These are phyloP conservation scores for Vitis hybrid DNA, from an alignment of 177 flowering plant genomes.

Conservation along the genomic window DNA sequence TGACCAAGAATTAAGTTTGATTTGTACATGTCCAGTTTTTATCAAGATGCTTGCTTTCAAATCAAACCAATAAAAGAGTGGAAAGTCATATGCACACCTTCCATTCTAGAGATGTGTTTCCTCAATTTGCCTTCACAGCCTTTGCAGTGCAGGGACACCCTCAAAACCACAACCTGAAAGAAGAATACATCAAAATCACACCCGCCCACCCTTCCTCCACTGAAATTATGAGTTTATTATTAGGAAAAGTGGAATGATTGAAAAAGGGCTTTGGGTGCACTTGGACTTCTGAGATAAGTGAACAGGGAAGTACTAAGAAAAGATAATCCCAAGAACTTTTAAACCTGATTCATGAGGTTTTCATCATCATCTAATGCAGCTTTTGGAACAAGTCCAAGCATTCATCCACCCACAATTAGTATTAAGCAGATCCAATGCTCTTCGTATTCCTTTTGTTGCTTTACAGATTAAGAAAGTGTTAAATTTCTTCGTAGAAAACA, in stretches of 20 bases:
- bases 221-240: too few relatives aligned
- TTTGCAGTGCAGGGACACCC: constrained; percentile 54
- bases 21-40: too few relatives aligned
- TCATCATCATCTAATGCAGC: neutral
- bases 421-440: too few relatives aligned
- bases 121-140: constrained; percentile 55
- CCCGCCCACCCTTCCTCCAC: too few relatives aligned
- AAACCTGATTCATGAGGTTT: neutral
- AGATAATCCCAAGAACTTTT: neutral
- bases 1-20: too few relatives aligned
- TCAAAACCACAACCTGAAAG: constrained; percentile 49
- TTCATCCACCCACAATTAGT: too few relatives aligned
- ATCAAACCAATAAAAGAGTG: neutral
- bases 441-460: too few relatives aligned
- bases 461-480: too few relatives aligned
- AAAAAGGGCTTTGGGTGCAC: neutral
- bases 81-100: constrained; percentile 24
- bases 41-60: neutral
- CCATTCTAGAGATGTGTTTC: constrained; percentile 53
- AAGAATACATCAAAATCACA: neutral
- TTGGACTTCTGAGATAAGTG: neutral
- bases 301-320: neutral
- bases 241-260: too few relatives aligned
- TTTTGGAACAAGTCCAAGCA: too few relatives aligned
- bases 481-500: too few relatives aligned